These are phyloP conservation scores for Persicaria maculosa DNA, from an alignment of 148 eudicot genomes.

Conservation along the genomic window DNA sequence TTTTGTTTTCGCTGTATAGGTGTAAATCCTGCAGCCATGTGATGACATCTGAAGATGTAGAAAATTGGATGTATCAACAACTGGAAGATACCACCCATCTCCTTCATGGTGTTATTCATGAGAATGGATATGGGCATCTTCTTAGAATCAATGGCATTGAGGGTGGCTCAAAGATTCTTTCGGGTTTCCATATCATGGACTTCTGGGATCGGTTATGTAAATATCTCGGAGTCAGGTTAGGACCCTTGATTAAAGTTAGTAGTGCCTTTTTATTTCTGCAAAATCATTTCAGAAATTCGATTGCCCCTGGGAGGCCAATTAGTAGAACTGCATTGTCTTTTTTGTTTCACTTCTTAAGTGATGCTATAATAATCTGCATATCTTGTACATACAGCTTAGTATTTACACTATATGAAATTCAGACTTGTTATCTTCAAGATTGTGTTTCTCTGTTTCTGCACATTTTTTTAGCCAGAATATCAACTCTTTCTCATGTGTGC, in stretches of 20 bases:
- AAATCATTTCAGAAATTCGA: not conserved
- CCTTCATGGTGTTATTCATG: conserved; percentile 78
- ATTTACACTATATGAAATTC: not conserved
- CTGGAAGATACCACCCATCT: conserved; percentile 76
- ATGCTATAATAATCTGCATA: not conserved
- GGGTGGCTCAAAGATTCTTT: conserved; percentile 83
- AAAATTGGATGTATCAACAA: conserved; percentile 83
- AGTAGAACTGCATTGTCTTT: not conserved
- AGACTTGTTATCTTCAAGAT: not conserved
- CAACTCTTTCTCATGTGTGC: too few species aligned
- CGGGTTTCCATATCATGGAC: conserved; percentile 83
- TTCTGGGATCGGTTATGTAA: conserved; percentile 95
- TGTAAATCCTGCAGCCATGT: conserved; percentile 75
- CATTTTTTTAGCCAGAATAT: not conserved
- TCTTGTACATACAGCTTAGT: not conserved
- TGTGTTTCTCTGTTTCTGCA: not conserved
- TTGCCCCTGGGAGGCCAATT: not conserved
- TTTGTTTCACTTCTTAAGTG: not conserved
- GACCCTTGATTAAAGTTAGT: conserved; percentile 24
- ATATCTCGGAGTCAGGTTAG: conserved; percentile 89
- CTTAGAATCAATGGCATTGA: conserved; percentile 89
- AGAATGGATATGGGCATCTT: conserved; percentile 92
- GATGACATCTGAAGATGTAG: conserved; percentile 73
- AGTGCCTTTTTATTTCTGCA: conserved; percentile 19
- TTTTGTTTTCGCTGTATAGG: conserved; percentile 25